Conservation (phyloP, 768 basidiomycete genomes). For the Pleurotus salmoneostramineus region DNA sequence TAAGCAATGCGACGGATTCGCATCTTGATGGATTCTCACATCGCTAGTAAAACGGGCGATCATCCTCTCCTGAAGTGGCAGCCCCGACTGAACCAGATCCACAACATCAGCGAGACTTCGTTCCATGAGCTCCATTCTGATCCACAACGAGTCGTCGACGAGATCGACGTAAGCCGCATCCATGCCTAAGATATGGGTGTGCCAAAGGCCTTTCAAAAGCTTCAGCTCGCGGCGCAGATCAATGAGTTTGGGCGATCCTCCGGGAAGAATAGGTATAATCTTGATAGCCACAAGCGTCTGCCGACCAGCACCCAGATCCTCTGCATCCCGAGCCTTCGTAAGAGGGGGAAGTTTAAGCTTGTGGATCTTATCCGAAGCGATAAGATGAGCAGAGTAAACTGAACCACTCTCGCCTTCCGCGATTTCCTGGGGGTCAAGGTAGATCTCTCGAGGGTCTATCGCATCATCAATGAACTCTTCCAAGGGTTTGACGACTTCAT, state of each 20-base stretch:
- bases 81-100: constrained; percentile 53
- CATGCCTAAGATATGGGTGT: constrained; percentile 62
- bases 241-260: constrained; percentile 56
- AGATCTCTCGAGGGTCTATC: constrained; percentile 59
- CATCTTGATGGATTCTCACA: constrained; percentile 40
- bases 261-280: constrained; percentile 56
- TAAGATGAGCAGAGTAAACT: constrained; percentile 47
- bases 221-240: constrained; percentile 61
- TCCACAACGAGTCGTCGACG: constrained; percentile 69
- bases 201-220: constrained; percentile 52
- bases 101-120: constrained; percentile 82
- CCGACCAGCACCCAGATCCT: constrained; percentile 26
- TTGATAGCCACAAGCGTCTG: constrained; percentile 71
- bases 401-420: constrained; percentile 83
- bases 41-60: constrained; percentile 76
- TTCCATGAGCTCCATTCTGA: constrained; percentile 89
- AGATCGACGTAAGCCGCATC: constrained; percentile 71
- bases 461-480: constrained; percentile 61
- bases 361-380: constrained; percentile 29
- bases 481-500: constrained; percentile 52
- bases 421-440: constrained; percentile 69
- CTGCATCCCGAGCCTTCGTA: constrained; percentile 33
- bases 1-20: constrained; percentile 4
- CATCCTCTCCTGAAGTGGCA: constrained; percentile 62
- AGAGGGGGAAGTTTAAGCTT: constrained; percentile 36